phyloP scores from a whole-genome alignment of 768 basidiomycete species.

The Lepiota subincarnata region DNA sequence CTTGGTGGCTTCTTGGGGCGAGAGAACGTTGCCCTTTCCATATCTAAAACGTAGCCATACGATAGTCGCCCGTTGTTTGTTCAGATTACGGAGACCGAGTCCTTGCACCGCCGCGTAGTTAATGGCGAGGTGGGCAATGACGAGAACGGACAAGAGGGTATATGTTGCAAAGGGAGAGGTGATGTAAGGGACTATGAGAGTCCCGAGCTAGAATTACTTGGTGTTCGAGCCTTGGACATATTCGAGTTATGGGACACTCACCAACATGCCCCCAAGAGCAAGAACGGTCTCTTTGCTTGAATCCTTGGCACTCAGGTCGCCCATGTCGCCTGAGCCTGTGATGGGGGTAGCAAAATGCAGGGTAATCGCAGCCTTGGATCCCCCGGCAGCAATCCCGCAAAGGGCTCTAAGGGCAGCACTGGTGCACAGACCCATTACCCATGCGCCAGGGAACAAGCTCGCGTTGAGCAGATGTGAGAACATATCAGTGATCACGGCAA shows the following conservation, averaged over 20 bases:
- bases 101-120: conserved; percentile 62
- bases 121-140: conserved; percentile 48
- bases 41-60: conserved; percentile 42
- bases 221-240: not conserved
- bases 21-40: not conserved
- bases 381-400: conserved; percentile 61
- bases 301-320: conserved; percentile 71
- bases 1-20: conserved; percentile 7
- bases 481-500: conserved; percentile 54
- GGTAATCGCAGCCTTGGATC: conserved; percentile 67
- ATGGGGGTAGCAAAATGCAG: conserved; percentile 59
- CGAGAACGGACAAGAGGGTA: conserved; percentile 43
- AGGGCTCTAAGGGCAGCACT: conserved; percentile 57
- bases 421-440: conserved; percentile 48
- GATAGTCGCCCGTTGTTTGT: conserved; percentile 53
- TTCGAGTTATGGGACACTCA: conserved; percentile 24
- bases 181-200: conserved; percentile 53
- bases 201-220: conserved; percentile 45
- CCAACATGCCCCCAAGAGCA: conserved; percentile 63
- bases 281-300: conserved; percentile 70
- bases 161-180: conserved; percentile 47
- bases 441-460: conserved; percentile 35
- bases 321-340: conserved; percentile 54
- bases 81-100: conserved; percentile 53
- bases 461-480: conserved; percentile 52